Evolutionary conservation across 225 moss, liverwort and hornwort genomes (phyloP), one percentile per base, ranked within the genome.

Genomic region (Ulota crispa): DNA sequence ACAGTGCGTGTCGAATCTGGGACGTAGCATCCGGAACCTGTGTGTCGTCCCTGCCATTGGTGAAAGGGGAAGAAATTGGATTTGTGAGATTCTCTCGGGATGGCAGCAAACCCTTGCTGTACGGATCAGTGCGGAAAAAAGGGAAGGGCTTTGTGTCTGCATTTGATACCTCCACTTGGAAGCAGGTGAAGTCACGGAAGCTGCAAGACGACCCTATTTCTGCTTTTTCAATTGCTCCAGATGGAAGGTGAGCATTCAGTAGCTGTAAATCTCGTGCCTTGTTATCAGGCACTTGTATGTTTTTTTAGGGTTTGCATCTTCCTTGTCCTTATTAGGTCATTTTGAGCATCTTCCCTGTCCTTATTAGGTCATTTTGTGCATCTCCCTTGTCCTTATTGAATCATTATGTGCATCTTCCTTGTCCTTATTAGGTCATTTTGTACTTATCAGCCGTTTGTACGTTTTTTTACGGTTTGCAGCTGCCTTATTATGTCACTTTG

Each of bases 31-130:
- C 76, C 23, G 92, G 86, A 41, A 88, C 86, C 37, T 75, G 86
- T 30, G 83, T 93, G 72, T 68, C 93, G 57, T 81, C 83, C 52
- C 85, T 93, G 72, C 83, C 87, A 9, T 3, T 7, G 15, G 26
- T 7, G 11, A 34, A 65, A 90, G 93, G 91, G 54, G 90, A 88
- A 87, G 88, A 72, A 67, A 71, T 87, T 77, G 95, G 94, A 70
- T 93, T 92, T 89, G 92, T 86, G 75, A 92, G 96, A 83, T 96
- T 94, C 72, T 93, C 94, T 77, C 91, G 93, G 80, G 91, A 94
- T 88, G 89, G 85, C 72, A 88, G 41, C n/a, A 92, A 87, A 69
- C 72, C 88, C 41, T 80, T 91, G 57, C 68, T 96, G 66, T 96
- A 81, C 68, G 82, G 89, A 28, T 88, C 96, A 64, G 78, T 92